phyloP scores from a whole-genome alignment of 2,329 filamentous ascomycete genomes.

The Nothomitra cinnamomea region DNA sequence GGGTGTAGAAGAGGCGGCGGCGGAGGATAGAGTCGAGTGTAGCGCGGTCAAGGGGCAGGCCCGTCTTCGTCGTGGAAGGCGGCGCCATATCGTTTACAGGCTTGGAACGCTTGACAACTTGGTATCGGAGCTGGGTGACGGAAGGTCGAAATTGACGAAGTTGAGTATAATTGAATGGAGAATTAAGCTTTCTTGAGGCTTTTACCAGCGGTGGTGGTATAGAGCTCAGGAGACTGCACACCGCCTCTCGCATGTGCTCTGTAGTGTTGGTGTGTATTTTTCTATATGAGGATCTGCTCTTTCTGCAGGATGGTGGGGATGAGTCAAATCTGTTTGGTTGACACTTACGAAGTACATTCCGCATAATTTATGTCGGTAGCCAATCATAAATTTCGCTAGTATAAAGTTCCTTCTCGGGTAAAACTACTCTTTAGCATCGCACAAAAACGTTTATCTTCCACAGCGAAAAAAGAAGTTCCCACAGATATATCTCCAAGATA shows the following conservation, averaged over 20 bases:
- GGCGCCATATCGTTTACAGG: slow-evolving; percentile 13
- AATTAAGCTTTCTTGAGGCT: background rate
- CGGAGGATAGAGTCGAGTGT: slow-evolving; percentile 72
- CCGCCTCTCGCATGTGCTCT: too few species aligned
- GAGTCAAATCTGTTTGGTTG: background rate
- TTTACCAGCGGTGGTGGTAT: slow-evolving; percentile 9
- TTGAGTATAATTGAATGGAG: background rate
- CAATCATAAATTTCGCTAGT: too few species aligned
- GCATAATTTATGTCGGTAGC: background rate
- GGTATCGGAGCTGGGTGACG: background rate
- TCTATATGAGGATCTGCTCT: too few species aligned
- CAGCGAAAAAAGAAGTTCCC: background rate
- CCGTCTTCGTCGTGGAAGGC: slow-evolving; percentile 62
- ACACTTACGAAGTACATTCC: background rate
- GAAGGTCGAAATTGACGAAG: background rate
- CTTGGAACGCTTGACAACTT: background rate
- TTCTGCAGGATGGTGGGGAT: background rate
- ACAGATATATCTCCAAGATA: background rate
- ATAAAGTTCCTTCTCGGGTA: background rate
- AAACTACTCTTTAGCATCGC: background rate
- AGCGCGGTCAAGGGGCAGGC: slow-evolving; percentile 72
- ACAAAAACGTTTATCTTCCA: slow-evolving; percentile 1
- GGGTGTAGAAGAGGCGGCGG: slow-evolving; percentile 85
- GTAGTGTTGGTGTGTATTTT: too few species aligned
- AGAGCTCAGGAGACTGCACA: slow-evolving; percentile 22